Conservation (phyloP, 768 basidiomycete genomes). For the Cystofilobasidium ferigula region DNA sequence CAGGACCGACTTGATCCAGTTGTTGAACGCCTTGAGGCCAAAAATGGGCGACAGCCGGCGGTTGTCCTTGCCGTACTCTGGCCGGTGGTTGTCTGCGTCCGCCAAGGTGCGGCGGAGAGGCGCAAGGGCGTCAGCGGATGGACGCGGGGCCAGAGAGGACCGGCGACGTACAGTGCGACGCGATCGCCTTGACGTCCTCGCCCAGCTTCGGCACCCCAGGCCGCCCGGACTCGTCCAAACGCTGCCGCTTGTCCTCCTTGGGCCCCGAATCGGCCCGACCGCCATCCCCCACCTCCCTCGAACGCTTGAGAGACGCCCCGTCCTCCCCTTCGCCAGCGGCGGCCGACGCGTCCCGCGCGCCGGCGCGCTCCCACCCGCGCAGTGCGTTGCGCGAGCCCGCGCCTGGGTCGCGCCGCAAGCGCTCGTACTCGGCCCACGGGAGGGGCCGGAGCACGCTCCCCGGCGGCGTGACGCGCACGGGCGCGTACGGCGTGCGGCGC, state of each 20-base stretch:
- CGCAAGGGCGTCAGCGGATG: not conserved
- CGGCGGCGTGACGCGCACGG: not conserved
- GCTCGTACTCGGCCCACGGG: not conserved
- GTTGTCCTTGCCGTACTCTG: conserved; percentile 75
- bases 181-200: not conserved
- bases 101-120: not conserved
- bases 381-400: not conserved
- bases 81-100: conserved; percentile 80
- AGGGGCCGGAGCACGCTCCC: not conserved
- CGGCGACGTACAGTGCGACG: not conserved
- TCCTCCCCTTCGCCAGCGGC: too few species aligned
- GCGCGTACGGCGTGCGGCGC: not conserved
- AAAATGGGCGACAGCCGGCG: conserved; percentile 87
- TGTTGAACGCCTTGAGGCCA: conserved; percentile 94
- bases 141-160: not conserved
- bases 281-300: not conserved
- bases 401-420: not conserved
- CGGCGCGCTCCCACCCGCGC: not conserved
- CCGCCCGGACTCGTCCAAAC: not conserved
- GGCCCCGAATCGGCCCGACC: not conserved
- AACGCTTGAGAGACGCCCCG: too few species aligned
- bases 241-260: not conserved
- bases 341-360: too few species aligned
- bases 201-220: not conserved
- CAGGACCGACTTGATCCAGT: conserved; percentile 97